These are phyloP conservation scores for Erysimum cheiranthoides DNA, from an alignment of 345 rosid species.

Conservation along the genomic window DNA sequence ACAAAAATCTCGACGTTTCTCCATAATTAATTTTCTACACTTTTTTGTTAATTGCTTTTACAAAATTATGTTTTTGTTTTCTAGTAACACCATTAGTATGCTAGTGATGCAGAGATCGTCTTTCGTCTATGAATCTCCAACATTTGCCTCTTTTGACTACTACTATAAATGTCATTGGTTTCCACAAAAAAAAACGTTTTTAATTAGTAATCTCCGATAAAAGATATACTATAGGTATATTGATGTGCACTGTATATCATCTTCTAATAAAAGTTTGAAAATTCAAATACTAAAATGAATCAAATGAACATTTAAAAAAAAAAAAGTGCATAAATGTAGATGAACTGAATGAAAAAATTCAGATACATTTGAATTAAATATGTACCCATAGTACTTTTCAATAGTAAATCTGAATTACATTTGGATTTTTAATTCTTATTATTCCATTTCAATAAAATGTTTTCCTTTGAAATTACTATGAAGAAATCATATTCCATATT, in stretches of 20 bases:
- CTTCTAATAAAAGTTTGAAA: neutral
- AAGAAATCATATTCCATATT: no score
- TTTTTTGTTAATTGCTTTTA: no score
- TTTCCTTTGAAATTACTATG: neutral
- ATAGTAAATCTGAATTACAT: neutral
- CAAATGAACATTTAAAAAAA: neutral
- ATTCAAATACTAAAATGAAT: neutral
- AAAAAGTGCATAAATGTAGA: neutral
- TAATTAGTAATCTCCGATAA: no score
- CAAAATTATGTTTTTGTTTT: no score
- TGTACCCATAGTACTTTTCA: neutral
- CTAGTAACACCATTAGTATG: no score
- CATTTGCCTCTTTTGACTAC: neutral
- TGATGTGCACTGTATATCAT: no score
- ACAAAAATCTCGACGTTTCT: no score
- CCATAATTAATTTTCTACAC: no score
- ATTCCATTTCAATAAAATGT: neutral
- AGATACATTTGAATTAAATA: neutral
- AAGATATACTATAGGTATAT: no score
- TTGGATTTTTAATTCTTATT: neutral
- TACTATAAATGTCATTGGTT: neutral
- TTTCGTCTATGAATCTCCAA: neutral
- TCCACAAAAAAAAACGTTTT: no score
- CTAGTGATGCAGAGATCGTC: no score
- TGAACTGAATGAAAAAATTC: neutral